Evolutionary conservation across 345 rosid species (phyloP).

Genomic region (Odontarrhena argentea): DNA sequence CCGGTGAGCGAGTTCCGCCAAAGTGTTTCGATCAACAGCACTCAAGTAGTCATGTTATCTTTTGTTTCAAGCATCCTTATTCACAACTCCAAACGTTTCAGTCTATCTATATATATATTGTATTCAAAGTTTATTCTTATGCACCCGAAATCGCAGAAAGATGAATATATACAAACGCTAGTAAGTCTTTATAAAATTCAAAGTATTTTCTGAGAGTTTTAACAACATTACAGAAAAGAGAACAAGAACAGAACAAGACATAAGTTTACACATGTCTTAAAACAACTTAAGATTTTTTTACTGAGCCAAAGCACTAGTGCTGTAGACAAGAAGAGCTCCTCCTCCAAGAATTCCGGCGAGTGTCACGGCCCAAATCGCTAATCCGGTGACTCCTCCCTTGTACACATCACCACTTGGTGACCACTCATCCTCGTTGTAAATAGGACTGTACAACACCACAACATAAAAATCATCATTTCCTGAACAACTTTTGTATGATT

Average conservation of each 20-base stretch:
- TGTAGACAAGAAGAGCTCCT: slow-evolving; percentile 93
- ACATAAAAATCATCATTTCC: background rate
- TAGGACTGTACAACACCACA: slow-evolving; percentile 58
- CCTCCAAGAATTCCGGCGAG: slow-evolving; percentile 77
- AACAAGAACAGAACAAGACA: slow-evolving; percentile 2
- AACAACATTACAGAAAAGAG: slow-evolving; percentile 23
- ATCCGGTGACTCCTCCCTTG: slow-evolving; percentile 79
- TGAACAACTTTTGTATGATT: background rate
- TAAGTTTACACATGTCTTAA: slow-evolving; percentile 4
- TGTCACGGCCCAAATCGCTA: slow-evolving; percentile 95
- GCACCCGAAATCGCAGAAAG: slow-evolving; percentile 11
- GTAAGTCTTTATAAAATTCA: slow-evolving; percentile 26
- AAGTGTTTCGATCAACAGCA: slow-evolving; percentile 14
- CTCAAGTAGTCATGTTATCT: background rate
- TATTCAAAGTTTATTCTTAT: background rate
- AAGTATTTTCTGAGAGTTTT: slow-evolving; percentile 28
- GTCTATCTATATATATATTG: slow-evolving; percentile 1
- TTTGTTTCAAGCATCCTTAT: slow-evolving; percentile 2
- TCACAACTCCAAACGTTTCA: background rate
- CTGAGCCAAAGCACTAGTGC: slow-evolving; percentile 93
- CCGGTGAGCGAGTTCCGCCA: slow-evolving; percentile 1
- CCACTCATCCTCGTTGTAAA: slow-evolving; percentile 70
- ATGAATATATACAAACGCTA: slow-evolving; percentile 30
- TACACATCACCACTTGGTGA: slow-evolving; percentile 78
- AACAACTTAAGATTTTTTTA: slow-evolving; percentile 37